These are phyloP conservation scores for Paracamarosporium sp. DNA, from an alignment of 2,329 filamentous ascomycete genomes.

Conservation along the genomic window DNA sequence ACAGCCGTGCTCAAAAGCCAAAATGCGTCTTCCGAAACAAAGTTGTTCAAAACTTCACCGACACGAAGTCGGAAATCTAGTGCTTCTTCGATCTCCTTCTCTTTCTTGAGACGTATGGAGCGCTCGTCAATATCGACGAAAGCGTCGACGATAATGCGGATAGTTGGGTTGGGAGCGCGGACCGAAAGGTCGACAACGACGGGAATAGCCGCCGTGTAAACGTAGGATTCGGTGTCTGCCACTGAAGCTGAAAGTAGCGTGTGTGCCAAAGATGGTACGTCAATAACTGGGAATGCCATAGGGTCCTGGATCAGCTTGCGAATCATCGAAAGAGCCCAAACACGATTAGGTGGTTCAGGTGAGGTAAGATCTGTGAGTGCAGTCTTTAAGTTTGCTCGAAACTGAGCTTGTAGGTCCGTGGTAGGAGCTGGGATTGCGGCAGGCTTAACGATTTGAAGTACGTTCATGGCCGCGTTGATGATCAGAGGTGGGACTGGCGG, in stretches of 20 bases:
- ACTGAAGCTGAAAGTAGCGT: conserved; percentile 70
- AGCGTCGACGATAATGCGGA: conserved; percentile 68
- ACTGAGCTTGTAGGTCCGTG: conserved; percentile 57
- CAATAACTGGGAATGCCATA: conserved; percentile 63
- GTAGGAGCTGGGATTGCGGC: conserved; percentile 63
- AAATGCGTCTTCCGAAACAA: conserved; percentile 26
- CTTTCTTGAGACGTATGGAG: conserved; percentile 32
- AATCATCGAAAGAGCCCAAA: conserved; percentile 42
- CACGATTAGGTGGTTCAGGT: conserved; percentile 44
- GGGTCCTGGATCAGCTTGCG: conserved; percentile 58
- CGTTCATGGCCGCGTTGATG: conserved; percentile 31
- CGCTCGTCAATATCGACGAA: conserved; percentile 69
- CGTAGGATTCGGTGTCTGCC: conserved; percentile 72
- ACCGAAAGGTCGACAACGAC: conserved; percentile 68
- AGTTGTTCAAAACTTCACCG: conserved; percentile 60
- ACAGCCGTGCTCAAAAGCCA: conserved; percentile 15
- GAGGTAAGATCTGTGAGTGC: conserved; percentile 39
- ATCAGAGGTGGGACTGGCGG: conserved; percentile 24
- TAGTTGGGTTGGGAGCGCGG: conserved; percentile 67
- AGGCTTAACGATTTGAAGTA: conserved; percentile 60
- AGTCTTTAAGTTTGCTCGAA: conserved; percentile 29
- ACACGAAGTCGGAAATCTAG: conserved; percentile 72
- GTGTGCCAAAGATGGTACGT: conserved; percentile 70
- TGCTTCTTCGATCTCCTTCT: conserved; percentile 34
- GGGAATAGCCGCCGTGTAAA: conserved; percentile 72